These are phyloP conservation scores for Blastobotrys illinoisensis DNA, from an alignment of 1,139 yeast genomes.

Conservation along the genomic window DNA sequence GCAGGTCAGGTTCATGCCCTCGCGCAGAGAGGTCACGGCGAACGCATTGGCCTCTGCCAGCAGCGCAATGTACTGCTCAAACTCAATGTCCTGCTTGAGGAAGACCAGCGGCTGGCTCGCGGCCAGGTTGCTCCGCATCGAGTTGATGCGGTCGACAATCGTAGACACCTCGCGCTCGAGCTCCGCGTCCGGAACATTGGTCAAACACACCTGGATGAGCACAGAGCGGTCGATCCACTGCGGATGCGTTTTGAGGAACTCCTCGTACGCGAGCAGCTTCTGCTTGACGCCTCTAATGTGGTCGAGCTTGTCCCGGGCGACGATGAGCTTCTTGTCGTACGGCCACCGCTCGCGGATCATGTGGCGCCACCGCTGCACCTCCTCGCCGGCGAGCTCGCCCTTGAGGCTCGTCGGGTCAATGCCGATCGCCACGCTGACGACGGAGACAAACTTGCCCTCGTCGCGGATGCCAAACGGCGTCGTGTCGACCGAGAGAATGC, in stretches of 20 bases:
- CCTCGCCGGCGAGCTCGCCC: slow-evolving; percentile 41
- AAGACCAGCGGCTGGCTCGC: slow-evolving; percentile 64
- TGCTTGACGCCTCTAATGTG: slow-evolving; percentile 83
- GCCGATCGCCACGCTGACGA: slow-evolving; percentile 77
- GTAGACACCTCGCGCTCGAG: slow-evolving; percentile 66
- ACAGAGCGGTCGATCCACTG: slow-evolving; percentile 64
- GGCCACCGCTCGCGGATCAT: slow-evolving; percentile 77
- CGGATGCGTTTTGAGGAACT: slow-evolving; percentile 66
- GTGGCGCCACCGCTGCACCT: slow-evolving; percentile 63
- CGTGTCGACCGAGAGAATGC: slow-evolving; percentile 77
- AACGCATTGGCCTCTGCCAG: slow-evolving; percentile 82
- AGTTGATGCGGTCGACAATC: slow-evolving; percentile 80
- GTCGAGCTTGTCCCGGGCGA: slow-evolving; percentile 86
- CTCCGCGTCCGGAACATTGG: slow-evolving; percentile 43
- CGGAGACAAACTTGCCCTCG: slow-evolving; percentile 62
- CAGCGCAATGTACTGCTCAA: slow-evolving; percentile 82
- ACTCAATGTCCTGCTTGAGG: slow-evolving; percentile 81
- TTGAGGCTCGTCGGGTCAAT: slow-evolving; percentile 65
- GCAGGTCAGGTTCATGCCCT: slow-evolving; percentile 93
- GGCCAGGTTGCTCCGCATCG: slow-evolving; percentile 66
- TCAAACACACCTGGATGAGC: slow-evolving; percentile 74
- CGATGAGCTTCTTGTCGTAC: slow-evolving; percentile 56
- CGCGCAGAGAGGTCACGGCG: slow-evolving; percentile 86
- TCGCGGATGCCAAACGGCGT: slow-evolving; percentile 68
- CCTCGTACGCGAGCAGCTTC: slow-evolving; percentile 81